Base-by-base conservation (phyloP, 2,329 filamentous ascomycete species). In the Myrmaecium sp. region DNA sequence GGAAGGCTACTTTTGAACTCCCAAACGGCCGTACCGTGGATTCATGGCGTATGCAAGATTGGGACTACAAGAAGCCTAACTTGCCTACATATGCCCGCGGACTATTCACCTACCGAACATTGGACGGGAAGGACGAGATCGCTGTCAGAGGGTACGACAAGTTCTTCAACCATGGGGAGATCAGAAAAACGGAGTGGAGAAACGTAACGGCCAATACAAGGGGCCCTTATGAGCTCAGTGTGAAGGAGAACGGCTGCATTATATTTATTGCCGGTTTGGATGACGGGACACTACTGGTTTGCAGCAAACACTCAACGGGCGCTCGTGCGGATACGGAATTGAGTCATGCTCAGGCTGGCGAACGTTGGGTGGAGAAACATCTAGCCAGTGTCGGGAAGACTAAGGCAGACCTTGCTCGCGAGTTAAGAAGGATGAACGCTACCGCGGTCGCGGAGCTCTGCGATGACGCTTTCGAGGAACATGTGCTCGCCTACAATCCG, bases 191-290 rank as follows among this genome's bases (percentile, higher is more conserved):
- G 3, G 66, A 74, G 41, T 98, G 89, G 89, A 51, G 60, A 10
- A 79, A 76, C 43, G 81, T 98, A 33, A 62, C 76, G 44, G 53
- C 55, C 15, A 65, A 77, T 30, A 95, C 89, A 1, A 59, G 69
- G 36, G 83, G 82, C 0, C 89, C 89, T 0, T 98, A 95, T 42
- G 89, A 98, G 54, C 59, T 98, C 30, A 95, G 83, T 31, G 70
- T 95, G 27, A 98, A 98, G 57, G 89, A 98, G 54, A 98, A 98
- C 43, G 89, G 89, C n/a, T 98, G 89, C 52, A 98, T 98, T 52
- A 94, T 98, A 39, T 98, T 98, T 58, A 73, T 98, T 23, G 76
- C 83, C 10, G 89, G 84, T 9, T 62, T 98, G 13, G 80, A 91
- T 42, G 84, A 94, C 42, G 84, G 71, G 18, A 82, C 80, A 2